These are phyloP conservation scores for Hypsizygus marmoreus DNA, from an alignment of 768 basidiomycete genomes.

Conservation along the genomic window DNA sequence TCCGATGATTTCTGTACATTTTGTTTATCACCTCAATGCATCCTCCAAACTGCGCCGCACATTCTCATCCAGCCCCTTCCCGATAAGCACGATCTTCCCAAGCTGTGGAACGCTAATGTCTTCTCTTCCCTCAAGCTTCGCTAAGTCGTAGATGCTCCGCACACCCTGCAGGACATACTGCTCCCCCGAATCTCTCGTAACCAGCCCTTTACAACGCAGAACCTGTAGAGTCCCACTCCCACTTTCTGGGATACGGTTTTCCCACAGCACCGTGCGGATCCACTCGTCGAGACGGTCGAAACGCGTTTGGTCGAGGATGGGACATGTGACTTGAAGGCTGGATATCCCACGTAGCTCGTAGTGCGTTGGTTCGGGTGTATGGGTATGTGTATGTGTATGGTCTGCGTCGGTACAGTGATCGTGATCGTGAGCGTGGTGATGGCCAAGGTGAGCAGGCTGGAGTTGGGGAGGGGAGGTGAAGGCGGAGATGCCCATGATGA, in stretches of 20 bases:
- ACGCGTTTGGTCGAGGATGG: conserved; percentile 50
- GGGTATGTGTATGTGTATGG: conserved; percentile 34
- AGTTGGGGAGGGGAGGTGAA: conserved; percentile 58
- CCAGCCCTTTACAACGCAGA: conserved; percentile 87
- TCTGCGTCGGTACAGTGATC: conserved; percentile 26
- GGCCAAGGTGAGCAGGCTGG: conserved; percentile 24
- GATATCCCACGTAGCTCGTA: conserved; percentile 84
- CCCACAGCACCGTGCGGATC: conserved; percentile 86
- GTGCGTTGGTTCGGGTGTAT: conserved; percentile 46
- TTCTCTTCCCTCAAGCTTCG: conserved; percentile 40
- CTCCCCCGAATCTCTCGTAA: conserved; percentile 53
- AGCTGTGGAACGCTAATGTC: conserved; percentile 53
- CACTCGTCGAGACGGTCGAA: conserved; percentile 69
- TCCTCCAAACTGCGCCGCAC: conserved; percentile 57
- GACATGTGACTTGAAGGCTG: conserved; percentile 71
- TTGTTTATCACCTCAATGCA: conserved; percentile 16
- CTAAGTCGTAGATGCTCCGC: conserved; percentile 83
- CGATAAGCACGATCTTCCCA: conserved; percentile 88
- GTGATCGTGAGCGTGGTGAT: conserved; percentile 27
- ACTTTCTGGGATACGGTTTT: conserved; percentile 51
- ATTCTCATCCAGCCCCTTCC: conserved; percentile 66
- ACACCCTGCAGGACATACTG: conserved; percentile 89
- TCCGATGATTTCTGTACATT: too few relatives aligned
- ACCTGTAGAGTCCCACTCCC: conserved; percentile 47
- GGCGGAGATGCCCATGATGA: conserved; percentile 80